Conservation (phyloP, 2,329 filamentous ascomycete genomes). For the Colletotrichum truncatum region DNA sequence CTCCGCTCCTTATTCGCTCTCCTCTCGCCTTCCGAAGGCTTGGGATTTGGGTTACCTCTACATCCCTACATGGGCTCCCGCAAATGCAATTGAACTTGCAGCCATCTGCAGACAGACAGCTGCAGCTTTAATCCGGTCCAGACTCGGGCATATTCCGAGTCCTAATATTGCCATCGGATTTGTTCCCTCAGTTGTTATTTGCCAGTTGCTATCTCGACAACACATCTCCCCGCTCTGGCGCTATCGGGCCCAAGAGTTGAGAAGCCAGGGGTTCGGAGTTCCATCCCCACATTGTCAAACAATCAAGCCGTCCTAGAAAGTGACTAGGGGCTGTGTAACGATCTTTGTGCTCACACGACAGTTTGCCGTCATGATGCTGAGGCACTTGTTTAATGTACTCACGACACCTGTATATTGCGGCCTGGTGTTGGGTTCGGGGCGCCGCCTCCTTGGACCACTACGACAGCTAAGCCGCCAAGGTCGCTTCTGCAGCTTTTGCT, state of each 20-base stretch:
- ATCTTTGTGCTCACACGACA: constrained; percentile 10
- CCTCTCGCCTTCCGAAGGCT: neutral
- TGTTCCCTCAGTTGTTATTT: constrained; percentile 1
- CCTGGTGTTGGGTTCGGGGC: neutral
- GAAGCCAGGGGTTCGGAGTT: constrained; percentile 5
- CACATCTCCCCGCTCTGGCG: constrained; percentile 15
- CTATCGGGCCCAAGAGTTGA: constrained; percentile 5
- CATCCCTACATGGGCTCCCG: too few relatives aligned
- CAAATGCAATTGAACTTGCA: neutral
- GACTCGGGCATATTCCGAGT: constrained; percentile 27
- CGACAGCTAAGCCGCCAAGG: neutral
- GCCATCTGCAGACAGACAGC: constrained; percentile 3
- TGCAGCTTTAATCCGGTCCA: constrained; percentile 18
- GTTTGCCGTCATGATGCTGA: neutral
- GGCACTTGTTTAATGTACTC: constrained; percentile 11
- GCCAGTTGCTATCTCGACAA: neutral
- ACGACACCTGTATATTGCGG: constrained; percentile 13
- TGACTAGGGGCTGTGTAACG: constrained; percentile 22
- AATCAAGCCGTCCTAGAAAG: neutral
- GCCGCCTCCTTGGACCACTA: constrained; percentile 9
- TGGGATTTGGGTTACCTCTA: neutral
- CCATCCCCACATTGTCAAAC: constrained; percentile 1
- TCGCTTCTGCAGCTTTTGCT: neutral
- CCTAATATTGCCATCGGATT: constrained; percentile 10
- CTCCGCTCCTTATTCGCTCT: neutral